Evolutionary conservation across 2,329 filamentous ascomycete species (phyloP).

Genomic region (Zasmidium cellare): DNA sequence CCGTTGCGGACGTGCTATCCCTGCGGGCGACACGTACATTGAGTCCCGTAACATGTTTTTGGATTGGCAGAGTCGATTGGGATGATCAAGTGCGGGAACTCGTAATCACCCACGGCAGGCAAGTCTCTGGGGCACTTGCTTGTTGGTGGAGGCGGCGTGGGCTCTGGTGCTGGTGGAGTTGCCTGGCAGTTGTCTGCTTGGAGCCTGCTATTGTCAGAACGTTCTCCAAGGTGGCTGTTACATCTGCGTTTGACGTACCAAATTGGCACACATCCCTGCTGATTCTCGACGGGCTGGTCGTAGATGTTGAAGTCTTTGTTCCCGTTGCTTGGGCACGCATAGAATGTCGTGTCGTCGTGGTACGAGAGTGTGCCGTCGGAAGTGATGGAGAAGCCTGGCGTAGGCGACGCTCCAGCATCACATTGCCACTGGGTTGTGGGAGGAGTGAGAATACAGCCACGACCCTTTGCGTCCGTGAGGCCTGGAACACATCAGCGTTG

Average conservation of each 20-base stretch:
- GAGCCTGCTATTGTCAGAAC: background rate
- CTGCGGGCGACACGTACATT: too few relatives aligned
- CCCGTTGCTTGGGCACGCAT: constrained; percentile 56
- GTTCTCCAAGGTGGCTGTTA: too few relatives aligned
- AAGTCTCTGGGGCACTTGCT: constrained; percentile 14
- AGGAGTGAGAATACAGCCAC: constrained; percentile 64
- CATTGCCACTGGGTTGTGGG: constrained; percentile 42
- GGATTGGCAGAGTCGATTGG: constrained; percentile 59
- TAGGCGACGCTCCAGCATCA: constrained; percentile 54
- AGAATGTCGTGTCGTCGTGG: constrained; percentile 56
- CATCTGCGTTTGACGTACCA: background rate
- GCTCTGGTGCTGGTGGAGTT: constrained; percentile 7
- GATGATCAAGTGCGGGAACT: constrained; percentile 56
- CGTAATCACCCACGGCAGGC: constrained; percentile 4
- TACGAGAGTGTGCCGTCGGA: constrained; percentile 55
- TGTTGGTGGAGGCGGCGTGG: constrained; percentile 10
- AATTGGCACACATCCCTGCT: background rate
- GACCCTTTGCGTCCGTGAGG: constrained; percentile 57
- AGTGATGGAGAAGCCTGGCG: constrained; percentile 57
- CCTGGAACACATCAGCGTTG: constrained; percentile 59
- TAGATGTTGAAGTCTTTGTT: constrained; percentile 60
- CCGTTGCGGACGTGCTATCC: too few relatives aligned
- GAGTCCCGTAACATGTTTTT: constrained; percentile 54
- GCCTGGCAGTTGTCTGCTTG: constrained; percentile 17
- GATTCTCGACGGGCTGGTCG: constrained; percentile 23